A percentile compares a stretch with the other conserved stretches of the same genome.
Conservation (phyloP, 257 asterid species). For the Petunia axillaris region DNA sequence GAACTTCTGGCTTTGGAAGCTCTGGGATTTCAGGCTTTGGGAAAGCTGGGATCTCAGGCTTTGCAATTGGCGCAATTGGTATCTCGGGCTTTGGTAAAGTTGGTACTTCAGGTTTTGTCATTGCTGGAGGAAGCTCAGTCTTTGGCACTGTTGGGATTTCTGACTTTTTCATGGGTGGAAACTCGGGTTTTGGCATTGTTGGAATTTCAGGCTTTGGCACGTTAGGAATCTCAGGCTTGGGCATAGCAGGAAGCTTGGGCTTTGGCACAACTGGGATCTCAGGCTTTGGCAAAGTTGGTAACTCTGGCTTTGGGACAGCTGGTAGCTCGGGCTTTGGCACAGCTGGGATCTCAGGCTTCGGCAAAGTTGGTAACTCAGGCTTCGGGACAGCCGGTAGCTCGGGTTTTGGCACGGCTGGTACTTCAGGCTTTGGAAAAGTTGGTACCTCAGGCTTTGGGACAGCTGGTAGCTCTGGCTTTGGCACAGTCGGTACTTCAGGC, state of each 20-base stretch:
- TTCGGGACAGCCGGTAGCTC: neutral
- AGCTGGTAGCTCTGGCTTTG: conserved; percentile 21
- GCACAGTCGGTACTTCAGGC: neutral
- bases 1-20: neutral
- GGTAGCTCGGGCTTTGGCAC: conserved; percentile 6
- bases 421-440: conserved; percentile 5
- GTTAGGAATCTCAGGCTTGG: conserved; percentile 30
- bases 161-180: conserved; percentile 18
- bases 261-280: conserved; percentile 28
- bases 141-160: conserved; percentile 20
- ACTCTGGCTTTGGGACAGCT: conserved; percentile 1
- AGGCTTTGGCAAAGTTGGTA: neutral
- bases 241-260: conserved; percentile 26
- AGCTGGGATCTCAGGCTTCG: neutral
- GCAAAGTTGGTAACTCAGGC: conserved; percentile 17
- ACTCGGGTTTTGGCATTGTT: conserved; percentile 9
- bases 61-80: neutral
- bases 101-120: neutral
- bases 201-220: conserved; percentile 30
- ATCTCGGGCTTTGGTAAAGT: neutral
- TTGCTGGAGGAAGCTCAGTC: neutral
- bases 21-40: conserved; percentile 16
- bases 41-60: neutral
- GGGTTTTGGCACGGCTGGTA: neutral
- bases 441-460: conserved; percentile 26